Base-by-base conservation (phyloP, 2,329 filamentous ascomycete species). In the Apiospora saccharicola region DNA sequence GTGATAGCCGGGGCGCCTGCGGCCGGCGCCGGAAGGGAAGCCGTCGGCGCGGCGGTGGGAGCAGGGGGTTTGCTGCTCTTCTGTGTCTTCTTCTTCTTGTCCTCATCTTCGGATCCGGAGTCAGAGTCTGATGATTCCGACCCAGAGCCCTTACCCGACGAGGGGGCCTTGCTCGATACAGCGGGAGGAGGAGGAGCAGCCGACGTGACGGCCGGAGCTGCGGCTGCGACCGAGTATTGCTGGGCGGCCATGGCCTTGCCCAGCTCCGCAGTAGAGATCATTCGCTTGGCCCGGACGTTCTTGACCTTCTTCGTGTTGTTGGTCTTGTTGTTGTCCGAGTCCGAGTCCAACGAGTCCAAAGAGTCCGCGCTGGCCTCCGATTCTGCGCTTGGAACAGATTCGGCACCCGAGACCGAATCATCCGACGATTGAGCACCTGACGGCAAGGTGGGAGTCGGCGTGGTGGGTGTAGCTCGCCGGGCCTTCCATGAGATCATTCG, bases 221-320 rank as follows among this genome's bases (percentile, higher is more conserved):
- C 16, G 3, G 30, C 53, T 10, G 30, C 53, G 53, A 19, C 51
- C 14, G 19, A 14, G 14, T 14, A 16, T 34, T 61, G 16, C 30
- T 61, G 16, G 26, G 53, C 7, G 19, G 53, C 46, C 46, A 49
- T 49, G 19, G 30, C 53, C 30, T 61, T 34, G 30, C 53, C 53
- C 53, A 61, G 30, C 53, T 61, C 53, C 6, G 53, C 53, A 1
- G 53, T 61, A 22, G 53, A 61, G 53, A 61, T 61, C 53, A 61
- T 37, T 7, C 53, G 53, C 24, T n/a, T 51, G 49, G 49, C 8
- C n/a, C 49, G 26, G 26, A 30, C 26, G 26, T 30, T 30, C 26
- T 30, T 30, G 26, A 30, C 26, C 26, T 4, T 30, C 26, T 4
- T 30, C 4, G 26, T 30, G 26, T 2, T 30, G 26, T 30, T 30